phyloP scores from a whole-genome alignment of 73 alveolate genomes.

The Paramecium primaurelia region DNA sequence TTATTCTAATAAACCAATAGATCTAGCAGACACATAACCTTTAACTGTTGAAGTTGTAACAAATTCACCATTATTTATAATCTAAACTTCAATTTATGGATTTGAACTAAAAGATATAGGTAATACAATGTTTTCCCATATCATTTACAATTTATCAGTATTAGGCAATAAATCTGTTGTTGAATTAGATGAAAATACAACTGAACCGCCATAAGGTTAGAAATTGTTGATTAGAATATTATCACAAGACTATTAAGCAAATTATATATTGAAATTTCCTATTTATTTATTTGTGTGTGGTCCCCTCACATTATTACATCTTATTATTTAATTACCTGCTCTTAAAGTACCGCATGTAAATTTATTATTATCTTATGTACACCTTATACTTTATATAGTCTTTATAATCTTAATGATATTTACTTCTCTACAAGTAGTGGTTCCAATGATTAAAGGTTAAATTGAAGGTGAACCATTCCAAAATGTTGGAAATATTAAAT shows the following conservation, averaged over 20 bases:
- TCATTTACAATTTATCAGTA: neutral
- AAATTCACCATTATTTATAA: neutral
- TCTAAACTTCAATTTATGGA: neutral
- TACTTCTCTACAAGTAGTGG: neutral
- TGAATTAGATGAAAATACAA: neutral
- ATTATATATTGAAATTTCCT: neutral
- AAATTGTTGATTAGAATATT: neutral
- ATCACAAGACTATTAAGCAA: neutral
- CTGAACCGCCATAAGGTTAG: neutral
- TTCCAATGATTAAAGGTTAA: neutral
- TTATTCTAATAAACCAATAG: neutral
- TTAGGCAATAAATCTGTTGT: neutral
- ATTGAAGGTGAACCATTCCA: constrained; percentile 1
- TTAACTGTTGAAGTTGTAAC: neutral
- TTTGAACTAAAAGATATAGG: neutral
- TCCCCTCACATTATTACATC: neutral
- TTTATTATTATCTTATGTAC: neutral
- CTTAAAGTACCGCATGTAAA: neutral
- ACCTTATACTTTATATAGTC: neutral
- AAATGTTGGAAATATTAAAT: neutral
- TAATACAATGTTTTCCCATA: neutral
- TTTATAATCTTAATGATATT: neutral
- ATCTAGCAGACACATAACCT: neutral
- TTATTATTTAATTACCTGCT: neutral
- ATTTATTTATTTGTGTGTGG: neutral